Evolutionary conservation across 2,329 filamentous ascomycete genomes (phyloP), one percentile per base, ranked within the genome.

Genomic region (Claviceps sp.): DNA sequence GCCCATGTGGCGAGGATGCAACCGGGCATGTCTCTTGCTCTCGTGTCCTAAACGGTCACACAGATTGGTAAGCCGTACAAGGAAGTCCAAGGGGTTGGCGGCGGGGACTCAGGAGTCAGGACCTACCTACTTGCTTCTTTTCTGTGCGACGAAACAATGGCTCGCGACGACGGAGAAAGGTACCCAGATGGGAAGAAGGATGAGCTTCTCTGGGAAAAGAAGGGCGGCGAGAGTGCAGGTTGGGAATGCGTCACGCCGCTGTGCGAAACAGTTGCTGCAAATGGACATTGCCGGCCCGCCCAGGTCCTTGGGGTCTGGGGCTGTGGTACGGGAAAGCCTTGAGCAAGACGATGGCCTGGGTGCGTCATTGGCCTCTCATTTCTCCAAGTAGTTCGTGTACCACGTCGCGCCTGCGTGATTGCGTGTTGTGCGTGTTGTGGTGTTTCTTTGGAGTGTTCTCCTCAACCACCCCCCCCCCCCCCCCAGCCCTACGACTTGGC

Each of bases 401-500:
- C 29, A 34, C 29, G 29, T 34, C 29, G 29, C 29, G 29, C 29
- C 9, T 34, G 29, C 9, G 29, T 34, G 29, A 34, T 11, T 34
- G 29, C 9, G 29, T 34, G 26, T 29, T 29, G 26, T 29, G 26
- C 26, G 26, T 29, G 29, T 34, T 34, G 29, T 34, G 29, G 29
- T 34, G 29, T 34, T 34, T 34, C 29, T 34, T 34, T 34, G 29
- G 29, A 34, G 9, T 34, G 9, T 34, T 34, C 29, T 34, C 29
- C 29, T 4, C 9, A 34, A 34, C 9, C 29, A 11, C 29, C 8
- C 9, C 29, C 2, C 29, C 29, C 29, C 39, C 17, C 7, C 38
- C 34, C 52, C 47, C 52, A 51, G 52, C 52, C 52, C 52, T 53
- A 53, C 26, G 44, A 47, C 45, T 39, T 47, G 40, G 51, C 45